Base-by-base conservation (phyloP, 169 alveolate genomes). In the Gregarina niphandrodes region DNA sequence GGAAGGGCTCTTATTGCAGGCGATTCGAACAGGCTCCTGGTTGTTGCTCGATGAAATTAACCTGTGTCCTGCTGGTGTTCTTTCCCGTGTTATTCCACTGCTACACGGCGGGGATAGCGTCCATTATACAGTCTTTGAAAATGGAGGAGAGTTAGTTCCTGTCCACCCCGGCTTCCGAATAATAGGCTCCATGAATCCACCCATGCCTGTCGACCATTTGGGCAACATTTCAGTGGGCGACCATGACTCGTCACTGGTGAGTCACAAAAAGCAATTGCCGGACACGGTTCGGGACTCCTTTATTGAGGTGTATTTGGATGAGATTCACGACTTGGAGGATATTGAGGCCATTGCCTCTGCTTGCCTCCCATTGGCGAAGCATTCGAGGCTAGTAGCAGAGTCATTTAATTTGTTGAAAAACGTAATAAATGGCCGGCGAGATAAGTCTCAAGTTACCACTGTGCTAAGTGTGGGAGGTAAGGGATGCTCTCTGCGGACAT, bases 181-280 rank as follows among this genome's bases (percentile, higher is more conserved):
- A 9, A 86, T 93, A 41, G 92, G 95, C 21, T 89, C 97, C 65
- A 89, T 93, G 98, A 93, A 93, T 57, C 99, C 99, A 12, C 90
- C 90, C 9, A 60, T 57, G 46, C 68, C 58, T 22, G 47, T 32
- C 37, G 76, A 70, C n/a, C 53, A 49, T 4, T 48, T 58, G 37
- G 29, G 42, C 16, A 32, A 35, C 30, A 21, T 1, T 35, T 42
- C 28, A 38, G 21, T 23, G 38, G 23, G 29, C 24, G 17, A 17
- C 17, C n/a, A n/a, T n/a, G 17, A n/a, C n/a, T n/a, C n/a, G n/a
- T n/a, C n/a, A n/a, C n/a, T n/a, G n/a, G n/a, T n/a, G n/a, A n/a
- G n/a, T n/a, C n/a, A 96, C 30, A 92, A 92, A 75, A 84, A 87
- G 65, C 87, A 87, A 54, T 66, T 90, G 12, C 96, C 98, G 1